These are phyloP conservation scores for Aspergillus pseudoviridinutans DNA, from an alignment of 2,329 filamentous ascomycete genomes.

Conservation along the genomic window DNA sequence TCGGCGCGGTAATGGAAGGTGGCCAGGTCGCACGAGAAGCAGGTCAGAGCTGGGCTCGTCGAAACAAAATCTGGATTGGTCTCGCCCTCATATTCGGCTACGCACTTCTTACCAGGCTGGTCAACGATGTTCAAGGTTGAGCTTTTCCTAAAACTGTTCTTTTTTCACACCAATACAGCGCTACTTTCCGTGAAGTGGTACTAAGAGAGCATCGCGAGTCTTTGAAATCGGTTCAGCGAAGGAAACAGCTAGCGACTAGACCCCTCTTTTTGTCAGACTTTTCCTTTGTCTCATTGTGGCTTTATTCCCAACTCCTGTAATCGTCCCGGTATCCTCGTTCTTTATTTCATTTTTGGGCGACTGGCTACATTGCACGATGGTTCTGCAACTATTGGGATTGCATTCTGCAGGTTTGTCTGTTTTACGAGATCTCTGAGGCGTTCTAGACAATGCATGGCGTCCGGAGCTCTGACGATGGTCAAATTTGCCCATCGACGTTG, in stretches of 20 bases:
- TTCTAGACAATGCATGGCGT: conserved; percentile 13
- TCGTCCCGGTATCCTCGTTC: background rate
- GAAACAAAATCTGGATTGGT: conserved; percentile 72
- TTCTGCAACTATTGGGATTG: conserved; percentile 1
- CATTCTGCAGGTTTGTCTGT: conserved; percentile 1
- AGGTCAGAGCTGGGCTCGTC: conserved; percentile 74
- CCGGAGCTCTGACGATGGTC: background rate
- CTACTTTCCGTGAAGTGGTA: background rate
- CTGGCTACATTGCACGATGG: background rate
- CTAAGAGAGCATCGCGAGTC: background rate
- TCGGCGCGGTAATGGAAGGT: conserved; percentile 71
- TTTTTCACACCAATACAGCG: conserved; percentile 1
- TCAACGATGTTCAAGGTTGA: conserved; percentile 52
- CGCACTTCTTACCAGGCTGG: conserved; percentile 71
- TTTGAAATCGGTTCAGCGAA: conserved; percentile 3
- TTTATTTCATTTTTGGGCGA: background rate
- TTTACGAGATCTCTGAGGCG: conserved; percentile 7
- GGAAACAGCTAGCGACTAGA: conserved; percentile 6
- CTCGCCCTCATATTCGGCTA: conserved; percentile 73
- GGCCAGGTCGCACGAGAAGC: conserved; percentile 70
- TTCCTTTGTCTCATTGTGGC: background rate
- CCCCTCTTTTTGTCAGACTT: background rate
- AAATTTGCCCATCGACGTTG: background rate
- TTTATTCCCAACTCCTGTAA: background rate
- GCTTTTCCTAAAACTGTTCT: background rate